A percentile compares a stretch with the other conserved stretches of the same genome.
phyloP scores from a whole-genome alignment of 2,329 filamentous ascomycete genomes.

The Botrytis pseudocinerea region DNA sequence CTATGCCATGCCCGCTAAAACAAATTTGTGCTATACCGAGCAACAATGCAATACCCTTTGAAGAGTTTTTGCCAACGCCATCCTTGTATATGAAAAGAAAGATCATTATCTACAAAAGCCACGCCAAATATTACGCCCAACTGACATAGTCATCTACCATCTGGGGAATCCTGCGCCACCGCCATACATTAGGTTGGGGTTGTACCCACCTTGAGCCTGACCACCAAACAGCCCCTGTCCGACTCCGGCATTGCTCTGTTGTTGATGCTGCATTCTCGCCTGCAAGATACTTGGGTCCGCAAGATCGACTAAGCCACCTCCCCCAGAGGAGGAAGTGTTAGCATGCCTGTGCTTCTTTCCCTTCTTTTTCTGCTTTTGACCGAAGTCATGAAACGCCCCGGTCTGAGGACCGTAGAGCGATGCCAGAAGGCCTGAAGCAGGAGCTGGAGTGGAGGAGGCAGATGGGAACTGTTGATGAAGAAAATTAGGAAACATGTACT shows the following conservation, averaged over 20 bases:
- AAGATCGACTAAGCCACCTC: conserved; percentile 99
- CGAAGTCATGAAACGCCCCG: conserved; percentile 86
- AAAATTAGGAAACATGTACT: conserved; percentile 94
- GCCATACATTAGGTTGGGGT: conserved; percentile 78
- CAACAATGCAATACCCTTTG: conserved; percentile 38
- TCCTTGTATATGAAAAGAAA: conserved; percentile 37
- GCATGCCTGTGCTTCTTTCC: conserved; percentile 99
- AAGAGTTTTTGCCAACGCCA: conserved; percentile 38
- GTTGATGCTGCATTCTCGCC: conserved; percentile 90
- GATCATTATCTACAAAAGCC: conserved; percentile 39
- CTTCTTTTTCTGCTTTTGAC: conserved; percentile 99
- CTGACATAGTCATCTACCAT: conserved; percentile 55
- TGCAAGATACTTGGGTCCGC: conserved; percentile 99
- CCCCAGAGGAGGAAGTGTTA: conserved; percentile 99
- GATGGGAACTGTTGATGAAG: conserved; percentile 83
- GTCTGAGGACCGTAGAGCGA: conserved; percentile 87
- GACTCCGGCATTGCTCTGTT: conserved; percentile 77
- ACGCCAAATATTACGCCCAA: conserved; percentile 34
- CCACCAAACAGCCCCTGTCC: conserved; percentile 88
- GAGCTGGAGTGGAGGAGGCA: conserved; percentile 78
- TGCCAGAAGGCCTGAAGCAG: conserved; percentile 86
- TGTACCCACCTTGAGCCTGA: conserved; percentile 94
- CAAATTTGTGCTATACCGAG: conserved; percentile 42
- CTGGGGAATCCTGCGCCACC: conserved; percentile 52
- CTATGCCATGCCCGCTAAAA: conserved; percentile 52